Evolutionary conservation across 2,329 filamentous ascomycete species (phyloP).

Genomic region (Cercospora sp.): DNA sequence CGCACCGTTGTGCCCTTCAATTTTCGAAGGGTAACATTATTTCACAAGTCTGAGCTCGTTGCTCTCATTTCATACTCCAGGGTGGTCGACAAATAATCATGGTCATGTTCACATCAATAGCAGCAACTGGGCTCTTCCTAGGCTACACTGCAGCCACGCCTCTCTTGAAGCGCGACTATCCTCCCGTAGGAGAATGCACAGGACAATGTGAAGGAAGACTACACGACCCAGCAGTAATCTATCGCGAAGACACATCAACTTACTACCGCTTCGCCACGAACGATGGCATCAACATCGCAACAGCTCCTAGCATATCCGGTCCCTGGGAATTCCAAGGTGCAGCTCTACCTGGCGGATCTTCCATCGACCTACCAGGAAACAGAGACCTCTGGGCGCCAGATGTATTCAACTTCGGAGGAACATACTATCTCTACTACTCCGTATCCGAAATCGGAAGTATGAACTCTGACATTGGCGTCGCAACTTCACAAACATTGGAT

Average conservation of each 20-base stretch:
- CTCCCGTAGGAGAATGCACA: slow-evolving; percentile 21
- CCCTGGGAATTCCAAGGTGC: slow-evolving; percentile 53
- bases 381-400: slow-evolving; percentile 59
- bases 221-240: slow-evolving; percentile 27
- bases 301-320: slow-evolving; percentile 48
- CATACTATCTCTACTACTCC: slow-evolving; percentile 65
- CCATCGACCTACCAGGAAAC: slow-evolving; percentile 50
- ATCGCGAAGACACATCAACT: slow-evolving; percentile 28
- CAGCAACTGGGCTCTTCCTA: not conserved
- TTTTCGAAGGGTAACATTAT: not conserved
- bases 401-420: slow-evolving; percentile 55
- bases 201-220: slow-evolving; percentile 23
- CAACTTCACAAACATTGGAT: slow-evolving; percentile 51
- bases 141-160: slow-evolving; percentile 6
- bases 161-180: slow-evolving; percentile 20
- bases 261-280: slow-evolving; percentile 57
- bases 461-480: slow-evolving; percentile 62
- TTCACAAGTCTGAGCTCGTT: not conserved
- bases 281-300: slow-evolving; percentile 51
- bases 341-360: slow-evolving; percentile 49
- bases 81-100: not conserved
- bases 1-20: not conserved
- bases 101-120: not conserved
- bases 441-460: slow-evolving; percentile 62
- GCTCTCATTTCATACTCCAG: not conserved